Base-by-base conservation (phyloP, 495 filamentous ascomycete species). In the Penicillium pancosmium region DNA sequence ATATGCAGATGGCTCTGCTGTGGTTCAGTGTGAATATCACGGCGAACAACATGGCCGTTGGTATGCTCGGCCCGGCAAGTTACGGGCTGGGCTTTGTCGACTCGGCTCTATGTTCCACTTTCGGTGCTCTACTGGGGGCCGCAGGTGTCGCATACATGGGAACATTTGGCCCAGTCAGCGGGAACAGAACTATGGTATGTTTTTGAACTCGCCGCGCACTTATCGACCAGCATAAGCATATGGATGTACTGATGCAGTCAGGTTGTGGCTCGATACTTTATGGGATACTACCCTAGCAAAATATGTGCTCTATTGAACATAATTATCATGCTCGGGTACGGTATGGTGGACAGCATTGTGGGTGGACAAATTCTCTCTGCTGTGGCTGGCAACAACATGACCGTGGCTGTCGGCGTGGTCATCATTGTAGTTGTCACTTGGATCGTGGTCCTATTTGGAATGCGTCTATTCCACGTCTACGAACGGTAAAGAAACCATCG, bases 251-350 rank as follows among this genome's bases (percentile, higher is more conserved):
- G 36, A 38, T 38, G 11, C 27, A 11, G 18, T 38, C 55, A 85
- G 84, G 82, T 90, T 25, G 75, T 88, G 47, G 77, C 84, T 2
- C 79, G 87, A 19, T 91, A 84, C 65, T 82, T 83, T 51, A 88
- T 91, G 82, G 88, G 88, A 18, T 91, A 86, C 73, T 90, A 82
- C 75, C 88, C 87, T 0, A 80, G 81, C 48, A 90, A 88, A 66
- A 63, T 90, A 5, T 78, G 82, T 21, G 82, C 82, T 33, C 51
- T 89, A 5, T 70, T 91, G 11, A 90, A 90, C 61, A 78, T 91
- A 34, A 79, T 89, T 23, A 79, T 87, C 43, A 79, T 88, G 71
- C 68, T 90, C 31, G 88, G 87, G 0, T 91, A 89, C 61, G 76
- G 79, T 33, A 79, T 88, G 68, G 82, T 90, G 52, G 79, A 84